A percentile compares a stretch with the other conserved stretches of the same genome.
Evolutionary conservation across 345 rosid genomes (phyloP).

Genomic region (Ceriops tagal): DNA sequence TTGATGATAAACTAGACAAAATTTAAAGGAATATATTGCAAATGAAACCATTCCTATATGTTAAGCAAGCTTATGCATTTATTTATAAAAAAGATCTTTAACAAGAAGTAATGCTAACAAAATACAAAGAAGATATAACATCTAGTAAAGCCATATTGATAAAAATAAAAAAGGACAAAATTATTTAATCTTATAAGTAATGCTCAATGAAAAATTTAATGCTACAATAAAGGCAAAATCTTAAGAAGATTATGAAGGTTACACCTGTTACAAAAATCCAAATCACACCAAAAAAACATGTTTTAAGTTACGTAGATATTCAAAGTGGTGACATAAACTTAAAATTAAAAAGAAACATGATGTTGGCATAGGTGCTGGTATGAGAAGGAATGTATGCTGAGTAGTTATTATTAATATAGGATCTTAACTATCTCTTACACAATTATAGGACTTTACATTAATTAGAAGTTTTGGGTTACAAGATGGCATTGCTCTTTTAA

Average conservation of each 20-base stretch:
- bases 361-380: fast-evolving
- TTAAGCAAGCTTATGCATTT: no score
- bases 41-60: no score
- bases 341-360: background rate
- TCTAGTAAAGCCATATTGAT: background rate
- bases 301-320: background rate
- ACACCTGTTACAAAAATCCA: background rate
- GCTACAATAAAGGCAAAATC: background rate
- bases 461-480: background rate
- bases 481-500: background rate
- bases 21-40: no score
- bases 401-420: background rate
- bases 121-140: background rate
- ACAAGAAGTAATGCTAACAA: no score
- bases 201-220: background rate
- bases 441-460: background rate
- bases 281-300: background rate
- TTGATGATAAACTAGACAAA: background rate
- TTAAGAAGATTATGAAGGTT: background rate
- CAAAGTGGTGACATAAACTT: background rate
- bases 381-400: no score
- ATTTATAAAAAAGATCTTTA: no score
- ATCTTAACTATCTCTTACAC: fast-evolving
- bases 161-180: background rate
- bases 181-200: background rate